phyloP scores from a whole-genome alignment of 176 grass and related monocot species.

The Carex myosuroides region DNA sequence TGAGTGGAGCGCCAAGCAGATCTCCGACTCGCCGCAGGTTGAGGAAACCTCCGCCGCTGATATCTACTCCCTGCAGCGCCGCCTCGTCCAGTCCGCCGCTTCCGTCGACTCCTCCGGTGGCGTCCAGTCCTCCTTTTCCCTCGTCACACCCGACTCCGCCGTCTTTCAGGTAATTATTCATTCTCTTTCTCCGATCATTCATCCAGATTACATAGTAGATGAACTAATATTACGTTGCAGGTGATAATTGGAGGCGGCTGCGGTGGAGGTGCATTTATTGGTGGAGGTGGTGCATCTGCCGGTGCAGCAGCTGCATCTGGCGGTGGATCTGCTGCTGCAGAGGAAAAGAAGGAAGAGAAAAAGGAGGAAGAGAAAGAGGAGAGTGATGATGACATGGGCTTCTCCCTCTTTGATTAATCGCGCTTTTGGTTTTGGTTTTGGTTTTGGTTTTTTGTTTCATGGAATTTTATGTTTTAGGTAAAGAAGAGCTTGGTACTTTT shows the following conservation, averaged over 20 bases:
- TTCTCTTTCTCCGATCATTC: background rate
- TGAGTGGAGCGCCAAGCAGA: conserved; percentile 87
- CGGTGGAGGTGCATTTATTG: conserved; percentile 38
- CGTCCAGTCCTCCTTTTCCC: conserved; percentile 79
- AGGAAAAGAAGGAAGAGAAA: conserved; percentile 60
- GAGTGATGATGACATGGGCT: conserved; percentile 77
- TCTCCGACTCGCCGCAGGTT: conserved; percentile 29
- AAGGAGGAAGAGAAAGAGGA: conserved; percentile 94
- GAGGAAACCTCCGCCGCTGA: conserved; percentile 59
- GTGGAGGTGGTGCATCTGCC: conserved; percentile 25
- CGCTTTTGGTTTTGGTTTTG: background rate
- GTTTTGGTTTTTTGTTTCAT: background rate
- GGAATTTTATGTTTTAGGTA: background rate
- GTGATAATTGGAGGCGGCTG: conserved; percentile 47
- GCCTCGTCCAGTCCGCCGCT: conserved; percentile 46
- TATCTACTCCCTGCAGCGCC: conserved; percentile 62
- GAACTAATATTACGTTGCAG: conserved; percentile 3
- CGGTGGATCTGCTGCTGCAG: conserved; percentile 30
- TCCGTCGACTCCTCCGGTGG: conserved; percentile 36
- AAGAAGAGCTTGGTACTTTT: no score
- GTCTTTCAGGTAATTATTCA: conserved; percentile 59
- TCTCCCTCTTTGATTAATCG: conserved; percentile 81
- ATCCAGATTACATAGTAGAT: background rate
- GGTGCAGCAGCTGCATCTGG: conserved; percentile 23
- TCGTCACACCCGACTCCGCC: conserved; percentile 67